Evolutionary conservation across 441 rosid species (phyloP), one percentile per base, ranked within the genome.

Genomic region (Kokia cookei): DNA sequence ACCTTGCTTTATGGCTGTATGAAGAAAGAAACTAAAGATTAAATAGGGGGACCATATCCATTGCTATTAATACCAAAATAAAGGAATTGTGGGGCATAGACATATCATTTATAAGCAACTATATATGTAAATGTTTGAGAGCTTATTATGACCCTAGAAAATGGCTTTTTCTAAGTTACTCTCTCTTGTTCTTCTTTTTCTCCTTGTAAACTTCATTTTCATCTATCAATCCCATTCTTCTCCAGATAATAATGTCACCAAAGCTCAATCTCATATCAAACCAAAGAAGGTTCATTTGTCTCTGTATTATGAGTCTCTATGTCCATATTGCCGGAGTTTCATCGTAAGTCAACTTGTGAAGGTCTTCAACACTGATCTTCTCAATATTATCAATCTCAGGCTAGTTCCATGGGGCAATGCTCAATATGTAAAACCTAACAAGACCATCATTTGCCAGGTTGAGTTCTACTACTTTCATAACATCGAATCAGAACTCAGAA

Each of bases 351-450:
- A n/a, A 57, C 82, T 85, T 0, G 74, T 50, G 4, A 73, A 84
- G 45, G 54, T 81, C 45, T 75, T 82, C 74, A 47, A 73, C 9
- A 24, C 80, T 2, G 82, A 73, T 80, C 92, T 88, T 79, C 15
- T 67, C 59, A 60, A 29, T 74, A 81, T 88, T 59, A 69, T 77
- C 76, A 69, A 82, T 75, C 86, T 86, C 22, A 80, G 69, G 78
- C 54, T 88, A 3, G 68, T 85, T 19, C 90, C 90, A 0, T 88
- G 85, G 77, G 90, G 90, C 58, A 86, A 88, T 57, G 77, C 88
- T 29, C 12, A 71, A 55, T 7, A 81, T 59, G 55, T 15, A 2
- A 26, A 72, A 43, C 50, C 74, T 22, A 50, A 77, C 27, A 9
- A 47, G 5, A 75, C 76, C 69, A 11, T 86, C 60, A 15, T 63